These are phyloP conservation scores for Drosera spatulata DNA, from an alignment of 179 eudicot species.

Conservation along the genomic window DNA sequence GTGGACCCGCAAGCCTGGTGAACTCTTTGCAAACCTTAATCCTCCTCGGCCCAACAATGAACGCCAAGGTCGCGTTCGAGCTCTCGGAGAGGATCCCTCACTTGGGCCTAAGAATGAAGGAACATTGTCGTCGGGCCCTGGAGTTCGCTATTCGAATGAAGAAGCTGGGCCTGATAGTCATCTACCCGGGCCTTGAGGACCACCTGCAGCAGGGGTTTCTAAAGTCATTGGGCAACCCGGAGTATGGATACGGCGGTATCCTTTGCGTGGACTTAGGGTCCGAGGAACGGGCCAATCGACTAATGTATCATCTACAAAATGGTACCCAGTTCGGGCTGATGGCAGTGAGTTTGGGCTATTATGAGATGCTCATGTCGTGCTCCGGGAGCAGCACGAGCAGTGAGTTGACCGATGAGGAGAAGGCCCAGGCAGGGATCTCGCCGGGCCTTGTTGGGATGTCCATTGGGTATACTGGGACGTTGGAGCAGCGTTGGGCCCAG, in stretches of 20 bases:
- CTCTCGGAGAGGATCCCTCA: constrained; percentile 82
- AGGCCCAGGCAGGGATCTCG: constrained; percentile 68
- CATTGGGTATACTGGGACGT: constrained; percentile 69
- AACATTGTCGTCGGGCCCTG: constrained; percentile 70
- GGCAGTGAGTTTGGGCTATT: constrained; percentile 96
- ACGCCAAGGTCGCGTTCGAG: constrained; percentile 88
- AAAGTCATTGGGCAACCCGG: constrained; percentile 48
- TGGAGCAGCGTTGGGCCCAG: constrained; percentile 87
- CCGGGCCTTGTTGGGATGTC: constrained; percentile 93
- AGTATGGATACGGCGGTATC: constrained; percentile 80
- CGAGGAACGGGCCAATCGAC: constrained; percentile 58
- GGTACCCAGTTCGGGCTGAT: constrained; percentile 77
- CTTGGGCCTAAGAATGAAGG: constrained; percentile 75
- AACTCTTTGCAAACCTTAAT: constrained; percentile 81
- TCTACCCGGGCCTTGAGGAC: constrained; percentile 85
- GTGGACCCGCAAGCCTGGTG: constrained; percentile 82
- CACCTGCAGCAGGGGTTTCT: constrained; percentile 70
- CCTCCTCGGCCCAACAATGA: constrained; percentile 96
- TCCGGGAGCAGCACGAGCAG: constrained; percentile 89
- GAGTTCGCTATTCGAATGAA: constrained; percentile 68
- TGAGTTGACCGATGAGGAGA: constrained; percentile 62
- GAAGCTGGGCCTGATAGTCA: constrained; percentile 66
- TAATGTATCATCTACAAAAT: constrained; percentile 77
- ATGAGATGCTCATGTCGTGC: constrained; percentile 94
- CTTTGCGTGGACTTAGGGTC: constrained; percentile 86